phyloP scores from a whole-genome alignment of 2,329 filamentous ascomycete species.

The Teratosphaeria pseudoeucalypti region DNA sequence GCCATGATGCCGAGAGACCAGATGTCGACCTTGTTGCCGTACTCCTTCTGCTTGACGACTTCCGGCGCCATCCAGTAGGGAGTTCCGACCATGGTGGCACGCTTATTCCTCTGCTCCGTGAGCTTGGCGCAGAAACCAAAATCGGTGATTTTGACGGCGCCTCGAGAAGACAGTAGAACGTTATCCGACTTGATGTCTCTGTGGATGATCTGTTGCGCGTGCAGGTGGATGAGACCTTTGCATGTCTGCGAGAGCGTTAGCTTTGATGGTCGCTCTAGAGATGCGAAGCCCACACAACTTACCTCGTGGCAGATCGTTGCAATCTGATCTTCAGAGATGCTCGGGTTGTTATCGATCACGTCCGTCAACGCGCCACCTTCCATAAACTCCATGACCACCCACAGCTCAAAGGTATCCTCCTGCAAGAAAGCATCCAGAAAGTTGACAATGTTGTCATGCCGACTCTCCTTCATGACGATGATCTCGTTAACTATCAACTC shows the following conservation, averaged over 20 bases:
- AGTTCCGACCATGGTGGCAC: conserved; percentile 97
- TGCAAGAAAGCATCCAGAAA: conserved; percentile 94
- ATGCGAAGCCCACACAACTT: conserved; percentile 26
- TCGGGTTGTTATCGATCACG: conserved; percentile 94
- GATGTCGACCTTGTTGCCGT: conserved; percentile 95
- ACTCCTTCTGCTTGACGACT: conserved; percentile 98
- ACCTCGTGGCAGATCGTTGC: conserved; percentile 96
- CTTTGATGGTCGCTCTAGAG: neutral
- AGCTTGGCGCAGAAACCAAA: conserved; percentile 99
- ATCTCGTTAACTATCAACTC: conserved; percentile 99
- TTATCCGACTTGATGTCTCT: conserved; percentile 99
- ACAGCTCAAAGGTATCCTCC: conserved; percentile 90
- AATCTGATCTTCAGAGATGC: conserved; percentile 93
- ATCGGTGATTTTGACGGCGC: conserved; percentile 92
- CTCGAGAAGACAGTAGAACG: conserved; percentile 83
- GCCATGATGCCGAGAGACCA: conserved; percentile 99
- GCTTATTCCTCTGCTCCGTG: conserved; percentile 91
- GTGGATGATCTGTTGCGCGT: conserved; percentile 94
- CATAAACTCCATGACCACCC: conserved; percentile 99
- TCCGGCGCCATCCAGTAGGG: conserved; percentile 99
- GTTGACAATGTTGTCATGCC: conserved; percentile 97
- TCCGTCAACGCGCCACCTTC: conserved; percentile 95
- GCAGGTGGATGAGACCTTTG: conserved; percentile 85
- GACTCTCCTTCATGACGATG: conserved; percentile 99
- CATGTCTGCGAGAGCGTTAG: conserved; percentile 56